Evolutionary conservation across 768 basidiomycete species (phyloP), one percentile per base, ranked within the genome.

Genomic region (Ephemerocybe angulata): DNA sequence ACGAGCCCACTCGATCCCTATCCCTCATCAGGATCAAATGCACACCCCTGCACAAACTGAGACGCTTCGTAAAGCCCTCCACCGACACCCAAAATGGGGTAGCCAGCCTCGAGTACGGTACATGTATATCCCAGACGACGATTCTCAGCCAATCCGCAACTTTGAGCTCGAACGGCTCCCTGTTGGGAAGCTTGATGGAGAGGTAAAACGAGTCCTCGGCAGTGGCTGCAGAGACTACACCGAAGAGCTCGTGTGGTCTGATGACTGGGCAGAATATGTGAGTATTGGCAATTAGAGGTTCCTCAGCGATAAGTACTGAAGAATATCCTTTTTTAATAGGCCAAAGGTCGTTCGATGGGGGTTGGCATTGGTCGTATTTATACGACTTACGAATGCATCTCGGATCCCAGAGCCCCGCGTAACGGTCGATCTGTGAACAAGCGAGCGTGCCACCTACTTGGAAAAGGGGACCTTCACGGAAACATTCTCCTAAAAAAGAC

Each of bases 291-390:
- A 21, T 10, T 7, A 12, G 24, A 35, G 15, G 37, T 24, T 0
- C 29, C n/a, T 31, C 22, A 17, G n/a, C 19, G 8, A 27, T 29
- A 17, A 15, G 7, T 42, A 11, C 13, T 44, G 25, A 17, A 31
- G 3, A 25, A 53, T 5, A 42, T 30, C 24, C 29, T 22, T 44
- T 29, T 22, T 3, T 19, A 11, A 13, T 19, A 63, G 62, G 59
- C 60, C 7, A 27, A 52, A 51, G 56, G 54, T 1, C 56, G 54
- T 38, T 50, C 54, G 10, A 4, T 51, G 13, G 64, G 60, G 7
- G 58, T 63, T 6, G 64, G 60, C 2, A 37, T 63, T 24, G 64
- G 64, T 1, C 58, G 64, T 15, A 31, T 65, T 2, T 60, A 65
- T 57, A 50, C 60, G 1, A 62, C 52, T 42, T 65, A 62, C 30